Evolutionary conservation across 139 green algal species (phyloP), one percentile per base, ranked within the genome.

Genomic region (Limnomonas spitsbergensis): DNA sequence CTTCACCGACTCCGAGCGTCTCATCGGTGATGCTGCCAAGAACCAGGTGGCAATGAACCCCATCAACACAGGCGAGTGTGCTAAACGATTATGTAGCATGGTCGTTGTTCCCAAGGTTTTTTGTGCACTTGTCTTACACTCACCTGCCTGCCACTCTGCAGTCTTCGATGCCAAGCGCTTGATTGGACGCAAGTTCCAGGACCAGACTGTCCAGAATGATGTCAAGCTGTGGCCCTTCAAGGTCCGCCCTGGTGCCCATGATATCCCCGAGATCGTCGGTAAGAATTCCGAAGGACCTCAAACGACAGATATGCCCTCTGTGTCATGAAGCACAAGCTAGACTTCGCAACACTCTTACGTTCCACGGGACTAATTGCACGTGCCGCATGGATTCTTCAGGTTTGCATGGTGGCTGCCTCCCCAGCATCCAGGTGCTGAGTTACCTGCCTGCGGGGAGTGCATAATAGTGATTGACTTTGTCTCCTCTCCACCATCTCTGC

Each of bases 101-200:
- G 26, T 9, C 7, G 7, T 54, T 6, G 7, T 27, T 27, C 9
- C 42, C n/a, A n/a, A 54, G 42, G 7, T 9, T 54, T 54, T 54
- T 54, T 54, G 42, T 69, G 6, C 7, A 24, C 56, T 24, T 69
- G 56, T 27, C 6, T 35, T 34, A 4, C 4, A 69, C 20, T 38
- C 26, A 6, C 56, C 20, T 4, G 26, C n/a, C 29, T 32, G 56
- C 7, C 20, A 20, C 34, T 31, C 34, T 31, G 40, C 94, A 27
- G 94, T 99, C 6, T 99, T 98, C 70, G 95, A 99, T 76, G 95
- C 95, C 75, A 99, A 99, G 93, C 90, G 95, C 53, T 85, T 99
- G 0, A 99, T 99, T 69, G 95, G 95, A 29, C 89, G 95, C 73
- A 95, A 86, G 78, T 83, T 80, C 56, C 54, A 69, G 32, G 82